Evolutionary conservation across 2,329 filamentous ascomycete genomes (phyloP).

Genomic region (Sodiomyces alkalinus): DNA sequence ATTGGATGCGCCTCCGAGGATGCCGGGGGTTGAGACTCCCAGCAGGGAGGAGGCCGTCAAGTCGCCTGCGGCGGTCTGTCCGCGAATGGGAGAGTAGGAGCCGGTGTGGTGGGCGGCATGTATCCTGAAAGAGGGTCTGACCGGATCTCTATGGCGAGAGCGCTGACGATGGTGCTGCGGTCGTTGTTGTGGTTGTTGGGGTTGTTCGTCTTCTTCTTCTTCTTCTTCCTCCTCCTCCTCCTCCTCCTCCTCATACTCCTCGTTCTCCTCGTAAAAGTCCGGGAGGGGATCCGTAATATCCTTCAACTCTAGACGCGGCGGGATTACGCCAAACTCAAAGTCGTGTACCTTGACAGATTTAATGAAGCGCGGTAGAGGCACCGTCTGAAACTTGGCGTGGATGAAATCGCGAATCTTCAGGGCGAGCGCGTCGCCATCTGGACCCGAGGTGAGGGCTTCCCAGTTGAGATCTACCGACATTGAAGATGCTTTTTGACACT

Average conservation of each 20-base stretch:
- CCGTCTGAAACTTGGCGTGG: slow-evolving; percentile 87
- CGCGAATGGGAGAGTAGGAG: slow-evolving; percentile 6
- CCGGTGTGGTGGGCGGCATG: slow-evolving; percentile 14
- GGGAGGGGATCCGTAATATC: slow-evolving; percentile 91
- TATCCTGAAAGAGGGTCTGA: too few species aligned
- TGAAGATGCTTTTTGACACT: slow-evolving; percentile 1
- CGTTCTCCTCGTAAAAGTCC: slow-evolving; percentile 85
- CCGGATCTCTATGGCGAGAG: too few species aligned
- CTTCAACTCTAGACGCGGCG: slow-evolving; percentile 81
- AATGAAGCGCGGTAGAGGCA: slow-evolving; percentile 87
- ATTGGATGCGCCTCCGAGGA: slow-evolving; percentile 59
- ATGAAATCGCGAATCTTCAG: slow-evolving; percentile 84
- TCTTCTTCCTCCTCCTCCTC: slow-evolving; percentile 20
- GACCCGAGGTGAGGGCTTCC: slow-evolving; percentile 78
- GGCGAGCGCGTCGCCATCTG: slow-evolving; percentile 73
- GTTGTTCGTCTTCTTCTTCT: slow-evolving; percentile 17
- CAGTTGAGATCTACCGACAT: slow-evolving; percentile 99
- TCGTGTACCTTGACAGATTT: slow-evolving; percentile 88
- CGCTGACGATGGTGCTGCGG: slow-evolving; percentile 13
- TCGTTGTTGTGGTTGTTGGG: too few species aligned
- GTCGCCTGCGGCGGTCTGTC: slow-evolving; percentile 19
- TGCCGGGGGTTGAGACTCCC: slow-evolving; percentile 44
- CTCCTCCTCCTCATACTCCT: slow-evolving; percentile 35
- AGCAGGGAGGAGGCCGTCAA: slow-evolving; percentile 40
- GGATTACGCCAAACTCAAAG: slow-evolving; percentile 77